phyloP scores from a whole-genome alignment of 495 filamentous ascomycete genomes.

The Penicillium goetzii region DNA sequence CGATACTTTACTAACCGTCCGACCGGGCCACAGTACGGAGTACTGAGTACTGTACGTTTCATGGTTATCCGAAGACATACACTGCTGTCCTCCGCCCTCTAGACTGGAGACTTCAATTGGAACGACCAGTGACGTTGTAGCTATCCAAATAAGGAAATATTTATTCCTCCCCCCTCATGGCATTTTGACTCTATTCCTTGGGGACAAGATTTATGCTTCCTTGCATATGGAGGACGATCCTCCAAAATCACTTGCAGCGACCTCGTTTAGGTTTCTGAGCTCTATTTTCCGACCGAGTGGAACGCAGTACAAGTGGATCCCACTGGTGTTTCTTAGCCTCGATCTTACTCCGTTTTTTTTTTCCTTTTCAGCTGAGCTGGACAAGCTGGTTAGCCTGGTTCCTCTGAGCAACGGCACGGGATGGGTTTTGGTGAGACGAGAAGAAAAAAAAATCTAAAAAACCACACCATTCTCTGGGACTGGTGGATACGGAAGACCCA shows the following conservation, averaged over 20 bases:
- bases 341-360: slow-evolving; percentile 37
- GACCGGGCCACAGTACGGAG: neutral
- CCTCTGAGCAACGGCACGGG: slow-evolving; percentile 28
- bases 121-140: neutral
- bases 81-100: too few relatives aligned
- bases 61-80: neutral
- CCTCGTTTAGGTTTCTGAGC: slow-evolving; percentile 31
- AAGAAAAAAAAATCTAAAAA: slow-evolving; percentile 1
- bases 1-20: neutral
- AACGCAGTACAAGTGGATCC: slow-evolving; percentile 26
- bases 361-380: slow-evolving; percentile 21
- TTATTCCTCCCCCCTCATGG: slow-evolving; percentile 7
- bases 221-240: slow-evolving; percentile 29
- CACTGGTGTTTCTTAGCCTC: slow-evolving; percentile 34
- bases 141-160: neutral
- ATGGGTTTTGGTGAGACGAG: slow-evolving; percentile 9
- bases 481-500: slow-evolving; percentile 31
- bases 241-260: slow-evolving; percentile 29
- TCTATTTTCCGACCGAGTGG: slow-evolving; percentile 42
- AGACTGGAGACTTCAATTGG: too few relatives aligned
- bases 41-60: neutral
- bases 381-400: neutral
- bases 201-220: slow-evolving; percentile 19
- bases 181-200: slow-evolving; percentile 13
- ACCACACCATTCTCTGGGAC: slow-evolving; percentile 15